phyloP scores from a whole-genome alignment of 83 land plant species.

The Thuja plicata region DNA sequence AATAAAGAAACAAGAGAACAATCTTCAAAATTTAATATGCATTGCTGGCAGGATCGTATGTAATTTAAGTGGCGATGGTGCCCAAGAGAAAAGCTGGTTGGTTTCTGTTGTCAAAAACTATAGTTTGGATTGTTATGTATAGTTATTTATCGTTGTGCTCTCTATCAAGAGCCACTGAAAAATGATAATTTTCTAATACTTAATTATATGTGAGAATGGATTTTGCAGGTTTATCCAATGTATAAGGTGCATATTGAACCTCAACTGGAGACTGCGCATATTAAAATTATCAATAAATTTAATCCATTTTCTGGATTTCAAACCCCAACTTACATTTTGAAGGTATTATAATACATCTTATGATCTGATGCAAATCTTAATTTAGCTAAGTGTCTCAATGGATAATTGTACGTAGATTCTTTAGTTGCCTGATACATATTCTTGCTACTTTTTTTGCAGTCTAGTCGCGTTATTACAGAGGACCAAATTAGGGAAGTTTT shows the following conservation, averaged over 20 bases:
- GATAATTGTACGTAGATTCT: background rate
- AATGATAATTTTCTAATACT: background rate
- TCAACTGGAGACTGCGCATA: constrained; percentile 37
- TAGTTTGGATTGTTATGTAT: background rate
- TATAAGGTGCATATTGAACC: constrained; percentile 48
- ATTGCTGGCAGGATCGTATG: background rate
- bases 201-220: background rate
- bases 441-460: constrained; percentile 22
- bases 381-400: background rate
- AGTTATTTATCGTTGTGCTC: background rate
- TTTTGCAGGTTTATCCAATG: constrained; percentile 46
- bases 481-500: constrained; percentile 36
- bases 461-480: constrained; percentile 20
- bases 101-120: background rate
- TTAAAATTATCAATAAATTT: constrained; percentile 43
- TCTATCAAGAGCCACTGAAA: background rate
- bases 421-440: background rate
- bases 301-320: constrained; percentile 52
- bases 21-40: background rate
- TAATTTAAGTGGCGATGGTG: background rate
- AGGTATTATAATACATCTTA: background rate
- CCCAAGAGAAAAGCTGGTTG: background rate
- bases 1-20: background rate
- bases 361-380: background rate
- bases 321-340: constrained; percentile 31